These are phyloP conservation scores for Cladosporium sp. DNA, from an alignment of 2,329 filamentous ascomycete genomes.

Conservation along the genomic window DNA sequence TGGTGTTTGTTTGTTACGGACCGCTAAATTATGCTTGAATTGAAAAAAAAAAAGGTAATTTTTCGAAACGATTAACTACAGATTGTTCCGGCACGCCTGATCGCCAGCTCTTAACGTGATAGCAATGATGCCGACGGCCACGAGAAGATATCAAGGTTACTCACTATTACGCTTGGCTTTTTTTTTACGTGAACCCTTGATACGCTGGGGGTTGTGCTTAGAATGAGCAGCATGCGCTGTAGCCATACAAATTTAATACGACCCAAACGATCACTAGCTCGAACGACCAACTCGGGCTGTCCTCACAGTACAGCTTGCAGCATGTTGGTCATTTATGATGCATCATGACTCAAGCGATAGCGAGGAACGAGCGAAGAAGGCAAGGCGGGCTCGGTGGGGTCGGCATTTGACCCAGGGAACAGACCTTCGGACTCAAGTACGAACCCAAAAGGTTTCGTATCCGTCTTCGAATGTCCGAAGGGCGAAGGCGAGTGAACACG, in stretches of 20 bases:
- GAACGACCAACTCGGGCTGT: not conserved
- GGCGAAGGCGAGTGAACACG: not conserved
- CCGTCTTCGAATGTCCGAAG: not conserved
- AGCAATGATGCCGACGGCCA: not conserved
- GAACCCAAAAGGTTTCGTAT: slow-evolving; percentile 8
- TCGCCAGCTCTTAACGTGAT: not conserved
- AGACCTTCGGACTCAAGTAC: not conserved
- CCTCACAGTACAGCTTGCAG: too few species aligned
- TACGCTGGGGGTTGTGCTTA: not conserved
- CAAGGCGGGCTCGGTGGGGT: not conserved
- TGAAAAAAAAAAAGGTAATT: not conserved
- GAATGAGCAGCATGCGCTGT: not conserved
- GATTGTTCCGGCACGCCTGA: not conserved
- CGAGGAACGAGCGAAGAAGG: not conserved
- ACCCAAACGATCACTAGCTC: not conserved
- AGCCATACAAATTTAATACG: not conserved
- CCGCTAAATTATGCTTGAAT: not conserved
- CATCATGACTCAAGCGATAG: not conserved
- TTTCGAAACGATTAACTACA: not conserved
- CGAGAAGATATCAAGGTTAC: not conserved
- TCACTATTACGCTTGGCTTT: not conserved
- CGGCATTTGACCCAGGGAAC: not conserved
- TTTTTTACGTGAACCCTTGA: not conserved
- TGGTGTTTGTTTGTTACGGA: not conserved
- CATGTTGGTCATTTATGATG: not conserved